Evolutionary conservation across 805 yeast genomes (phyloP).

Genomic region (Wickerhamiella lipophila): DNA sequence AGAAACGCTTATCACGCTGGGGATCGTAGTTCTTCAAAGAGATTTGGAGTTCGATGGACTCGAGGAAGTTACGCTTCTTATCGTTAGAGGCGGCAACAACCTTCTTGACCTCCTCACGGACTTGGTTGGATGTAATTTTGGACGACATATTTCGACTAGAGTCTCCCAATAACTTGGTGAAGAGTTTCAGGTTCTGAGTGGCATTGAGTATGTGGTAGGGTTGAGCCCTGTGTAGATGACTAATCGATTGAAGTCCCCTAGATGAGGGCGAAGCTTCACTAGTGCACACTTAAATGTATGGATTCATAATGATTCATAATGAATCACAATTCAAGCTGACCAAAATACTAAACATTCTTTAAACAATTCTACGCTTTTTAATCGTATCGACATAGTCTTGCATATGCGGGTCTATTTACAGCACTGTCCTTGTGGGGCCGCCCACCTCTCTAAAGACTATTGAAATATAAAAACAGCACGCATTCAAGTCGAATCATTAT

Average conservation of each 20-base stretch:
- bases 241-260: too few species aligned
- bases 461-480: too few species aligned
- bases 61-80: slow-evolving; percentile 99
- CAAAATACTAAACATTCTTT: too few species aligned
- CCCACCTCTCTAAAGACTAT: too few species aligned
- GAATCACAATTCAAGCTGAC: too few species aligned
- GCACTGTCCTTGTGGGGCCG: too few species aligned
- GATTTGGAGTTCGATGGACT: slow-evolving; percentile 98
- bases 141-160: slow-evolving; percentile 27
- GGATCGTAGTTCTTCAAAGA: slow-evolving; percentile 99
- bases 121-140: slow-evolving; percentile 81
- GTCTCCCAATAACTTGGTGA: slow-evolving; percentile 26
- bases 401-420: too few species aligned
- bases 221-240: not conserved
- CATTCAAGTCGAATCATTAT: too few species aligned
- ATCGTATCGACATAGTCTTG: not conserved
- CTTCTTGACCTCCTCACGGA: slow-evolving; percentile 92
- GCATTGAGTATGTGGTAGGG: not conserved
- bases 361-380: too few species aligned
- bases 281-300: too few species aligned
- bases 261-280: too few species aligned
- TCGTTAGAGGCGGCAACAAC: slow-evolving; percentile 79
- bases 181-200: not conserved
- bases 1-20: slow-evolving; percentile 99
- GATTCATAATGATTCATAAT: too few species aligned